Evolutionary conservation across 305 asterid genomes (phyloP), one percentile per base, ranked within the genome.

Genomic region (Ilex paraguariensis): DNA sequence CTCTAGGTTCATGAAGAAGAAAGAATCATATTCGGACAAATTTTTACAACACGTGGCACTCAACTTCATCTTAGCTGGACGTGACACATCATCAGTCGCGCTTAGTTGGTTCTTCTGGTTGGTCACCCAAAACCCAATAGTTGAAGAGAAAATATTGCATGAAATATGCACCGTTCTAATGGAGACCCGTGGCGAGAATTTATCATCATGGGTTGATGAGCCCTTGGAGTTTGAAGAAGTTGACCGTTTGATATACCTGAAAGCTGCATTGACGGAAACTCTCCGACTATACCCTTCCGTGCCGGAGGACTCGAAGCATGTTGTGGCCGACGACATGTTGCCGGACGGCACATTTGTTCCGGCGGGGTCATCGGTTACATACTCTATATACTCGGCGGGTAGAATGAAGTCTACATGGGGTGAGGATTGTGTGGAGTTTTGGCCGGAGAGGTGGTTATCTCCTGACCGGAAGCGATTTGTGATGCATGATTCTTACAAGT

Each of bases 21-120:
- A 86, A 3, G 96, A 91, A 57, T 79, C 93, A 8, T 84, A 88
- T 71, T 63, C 96, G 0, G 91, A 88, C 66, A 75, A 83, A 31
- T 86, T 82, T 70, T 45, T 91, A 63, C 92, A 86, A 60, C 85
- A 86, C 63, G 96, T 91, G 81, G 98, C 98, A 8, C 93, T 91
- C 57, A 91, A 85, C 58, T 91, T 91, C 86, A 86, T 91, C 85
- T 82, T 91, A 71, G 97, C 96, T 32, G 97, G 97, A 44, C 82
- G 97, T 0, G 97, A 91, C 84, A 91, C 97, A 45, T 91, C 97
- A 30, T 88, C 97, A 0, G 97, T 79, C 0, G 97, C 97, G 3
- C 79, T 91, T 54, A 84, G 95, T 78, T 91, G 97, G 97, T 91
- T 88, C 81, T 91, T 91, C 77, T 91, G 95, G 95, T 78, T 80